phyloP scores from a whole-genome alignment of 2,329 filamentous ascomycete species.

The Teratosphaeria destructans region DNA sequence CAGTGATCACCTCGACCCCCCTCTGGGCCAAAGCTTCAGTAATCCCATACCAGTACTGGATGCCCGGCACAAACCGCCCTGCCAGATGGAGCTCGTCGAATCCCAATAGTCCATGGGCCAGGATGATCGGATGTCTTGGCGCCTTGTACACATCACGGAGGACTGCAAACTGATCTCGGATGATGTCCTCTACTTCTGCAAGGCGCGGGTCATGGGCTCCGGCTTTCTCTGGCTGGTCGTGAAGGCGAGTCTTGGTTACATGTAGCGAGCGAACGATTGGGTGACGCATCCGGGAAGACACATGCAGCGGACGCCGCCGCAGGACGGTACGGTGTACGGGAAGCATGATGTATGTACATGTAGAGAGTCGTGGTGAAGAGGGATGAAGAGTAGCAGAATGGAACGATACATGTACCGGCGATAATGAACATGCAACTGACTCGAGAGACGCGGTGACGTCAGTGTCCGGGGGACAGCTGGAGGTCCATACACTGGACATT shows the following conservation, averaged over 20 bases:
- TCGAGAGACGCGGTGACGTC: no score
- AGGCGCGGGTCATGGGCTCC: conserved; percentile 1
- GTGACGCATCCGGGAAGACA: background rate
- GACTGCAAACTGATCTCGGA: conserved; percentile 49
- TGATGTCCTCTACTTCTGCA: conserved; percentile 5
- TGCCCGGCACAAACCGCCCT: conserved; percentile 43
- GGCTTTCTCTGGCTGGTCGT: background rate
- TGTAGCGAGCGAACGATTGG: background rate
- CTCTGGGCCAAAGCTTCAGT: conserved; percentile 46
- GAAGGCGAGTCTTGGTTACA: background rate
- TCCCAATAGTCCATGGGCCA: conserved; percentile 56
- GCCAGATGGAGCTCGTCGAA: conserved; percentile 50
- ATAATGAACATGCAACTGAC: no score
- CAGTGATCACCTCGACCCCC: conserved; percentile 51
- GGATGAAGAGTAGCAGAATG: no score
- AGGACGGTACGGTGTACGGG: background rate
- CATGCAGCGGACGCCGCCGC: background rate
- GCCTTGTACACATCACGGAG: conserved; percentile 46
- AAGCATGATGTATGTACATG: background rate
- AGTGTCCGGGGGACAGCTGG: no score
- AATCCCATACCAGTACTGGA: conserved; percentile 57
- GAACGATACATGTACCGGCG: no score
- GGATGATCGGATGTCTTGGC: conserved; percentile 49
- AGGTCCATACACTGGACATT: no score
- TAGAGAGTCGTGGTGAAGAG: background rate